Base-by-base conservation (phyloP, 257 asterid genomes). In the Euphrasia confusa region DNA sequence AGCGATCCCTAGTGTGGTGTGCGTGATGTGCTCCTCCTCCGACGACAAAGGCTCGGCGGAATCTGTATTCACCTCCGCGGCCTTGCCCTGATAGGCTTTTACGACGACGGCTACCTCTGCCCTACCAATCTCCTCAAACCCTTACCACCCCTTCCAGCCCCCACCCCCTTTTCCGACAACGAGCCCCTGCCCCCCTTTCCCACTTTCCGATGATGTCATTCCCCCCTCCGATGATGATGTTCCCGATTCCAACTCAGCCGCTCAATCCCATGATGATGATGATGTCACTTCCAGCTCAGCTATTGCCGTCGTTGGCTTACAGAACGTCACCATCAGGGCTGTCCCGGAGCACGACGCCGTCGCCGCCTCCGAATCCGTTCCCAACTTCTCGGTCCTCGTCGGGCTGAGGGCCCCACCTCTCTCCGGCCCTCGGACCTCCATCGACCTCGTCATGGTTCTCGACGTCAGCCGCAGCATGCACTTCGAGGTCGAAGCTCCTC, bases 341-440 rank as follows among this genome's bases (percentile, higher is more conserved):
- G 24, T 50, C 24, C 56, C 56, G 3, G 56, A 50, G 24, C 56
- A 17, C 4, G 24, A 50, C 7, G 56, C 56, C n/a, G 56, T 50
- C 9, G 10, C 56, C 9, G 18, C 56, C 18, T 50, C 56, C 5
- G 24, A 50, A 7, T 50, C 56, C 56, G 24, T 12, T 5, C 26
- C 56, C 21, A n/a, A 50, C 7, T 50, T 50, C 26, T 10, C 56
- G 3, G 56, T 50, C 56, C 56, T 50, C 56, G 24, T 50, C 5
- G 56, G 24, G n/a, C 2, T 50, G 56, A n/a, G 24, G 9, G 56
- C 56, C 56, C 56, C 56, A 50, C 56, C 56, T 2, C 21, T 50
- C 2, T 5, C 56, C 52, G 14, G n/a, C 56, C 18, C 18, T 0
- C 4, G 56, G 56, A 17, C 56, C 24, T 26, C 56, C 7, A 50